Conservation (phyloP, 192 early-diverging fungal genomes). For the Umbelopsis sp. region DNA sequence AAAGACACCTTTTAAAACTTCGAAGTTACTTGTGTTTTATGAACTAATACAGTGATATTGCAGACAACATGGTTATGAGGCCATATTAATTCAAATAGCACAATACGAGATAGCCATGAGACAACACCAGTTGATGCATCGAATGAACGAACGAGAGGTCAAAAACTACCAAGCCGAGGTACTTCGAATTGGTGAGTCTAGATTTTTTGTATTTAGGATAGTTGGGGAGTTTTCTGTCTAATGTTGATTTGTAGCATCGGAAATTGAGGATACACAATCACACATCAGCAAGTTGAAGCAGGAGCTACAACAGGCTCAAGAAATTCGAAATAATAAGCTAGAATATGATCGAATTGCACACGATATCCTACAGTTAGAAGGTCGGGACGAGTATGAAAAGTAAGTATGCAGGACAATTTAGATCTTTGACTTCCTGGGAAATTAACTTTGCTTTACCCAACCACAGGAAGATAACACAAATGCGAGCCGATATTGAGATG, state of each 20-base stretch:
- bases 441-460: neutral
- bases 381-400: conserved; percentile 35
- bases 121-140: conserved; percentile 54
- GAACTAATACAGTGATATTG: neutral
- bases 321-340: conserved; percentile 46
- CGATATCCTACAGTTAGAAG: conserved; percentile 46
- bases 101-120: conserved; percentile 45
- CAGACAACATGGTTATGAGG: conserved; percentile 38
- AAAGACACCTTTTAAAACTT: neutral
- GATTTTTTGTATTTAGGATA: too few species aligned
- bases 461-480: conserved; percentile 33
- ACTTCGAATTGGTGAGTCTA: conserved; percentile 39
- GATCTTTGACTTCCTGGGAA: too few species aligned
- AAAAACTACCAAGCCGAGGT: conserved; percentile 43
- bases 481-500: conserved; percentile 37
- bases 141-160: conserved; percentile 55
- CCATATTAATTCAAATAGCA: conserved; percentile 46
- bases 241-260: conserved; percentile 26
- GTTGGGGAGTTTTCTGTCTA: neutral
- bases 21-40: neutral
- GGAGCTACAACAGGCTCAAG: conserved; percentile 47
- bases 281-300: conserved; percentile 51
- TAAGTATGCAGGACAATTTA: conserved; percentile 13
- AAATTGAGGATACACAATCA: conserved; percentile 34
- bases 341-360: conserved; percentile 61